Conservation (phyloP, 768 basidiomycete genomes). For the Tubosaeta brunneosetosa region DNA sequence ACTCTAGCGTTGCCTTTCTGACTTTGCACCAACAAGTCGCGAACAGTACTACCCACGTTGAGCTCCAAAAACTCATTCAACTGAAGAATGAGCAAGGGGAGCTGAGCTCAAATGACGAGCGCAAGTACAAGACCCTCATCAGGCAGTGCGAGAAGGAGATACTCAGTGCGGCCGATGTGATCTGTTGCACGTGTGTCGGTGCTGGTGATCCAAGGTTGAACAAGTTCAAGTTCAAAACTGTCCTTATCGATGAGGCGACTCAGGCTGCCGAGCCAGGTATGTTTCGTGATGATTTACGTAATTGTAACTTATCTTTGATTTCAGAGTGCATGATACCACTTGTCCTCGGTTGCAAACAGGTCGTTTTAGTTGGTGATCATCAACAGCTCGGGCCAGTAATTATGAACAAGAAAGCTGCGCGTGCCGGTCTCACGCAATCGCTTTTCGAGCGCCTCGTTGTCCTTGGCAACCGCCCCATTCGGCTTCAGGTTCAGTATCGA, state of each 20-base stretch:
- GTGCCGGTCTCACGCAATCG: conserved; percentile 97
- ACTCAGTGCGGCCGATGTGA: conserved; percentile 89
- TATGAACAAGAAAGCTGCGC: conserved; percentile 99
- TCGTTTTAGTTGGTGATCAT: conserved; percentile 96
- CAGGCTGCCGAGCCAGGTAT: conserved; percentile 95
- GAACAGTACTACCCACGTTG: conserved; percentile 92
- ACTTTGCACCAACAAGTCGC: conserved; percentile 97
- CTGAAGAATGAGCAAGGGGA: conserved; percentile 98
- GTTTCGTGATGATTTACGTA: conserved; percentile 7
- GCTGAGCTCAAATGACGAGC: conserved; percentile 91
- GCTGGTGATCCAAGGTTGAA: conserved; percentile 93
- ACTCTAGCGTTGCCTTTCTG: conserved; percentile 91
- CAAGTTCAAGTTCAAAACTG: conserved; percentile 98
- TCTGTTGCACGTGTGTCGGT: conserved; percentile 97
- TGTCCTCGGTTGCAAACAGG: conserved; percentile 96
- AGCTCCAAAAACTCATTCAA: conserved; percentile 96
- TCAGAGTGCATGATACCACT: conserved; percentile 99
- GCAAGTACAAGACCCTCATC: conserved; percentile 96
- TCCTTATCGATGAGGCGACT: conserved; percentile 97
- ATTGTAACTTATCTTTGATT: conserved; percentile 8
- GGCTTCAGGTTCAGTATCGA: conserved; percentile 98
- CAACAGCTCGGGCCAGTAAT: conserved; percentile 97
- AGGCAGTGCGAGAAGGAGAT: conserved; percentile 98
- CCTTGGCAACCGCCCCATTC: conserved; percentile 93
- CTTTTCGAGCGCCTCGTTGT: conserved; percentile 96